Percentiles rank a stretch among this genome's conserved stretches.
Evolutionary conservation across 495 filamentous ascomycete species (phyloP).

Genomic region (Aspergillus indologenus): DNA sequence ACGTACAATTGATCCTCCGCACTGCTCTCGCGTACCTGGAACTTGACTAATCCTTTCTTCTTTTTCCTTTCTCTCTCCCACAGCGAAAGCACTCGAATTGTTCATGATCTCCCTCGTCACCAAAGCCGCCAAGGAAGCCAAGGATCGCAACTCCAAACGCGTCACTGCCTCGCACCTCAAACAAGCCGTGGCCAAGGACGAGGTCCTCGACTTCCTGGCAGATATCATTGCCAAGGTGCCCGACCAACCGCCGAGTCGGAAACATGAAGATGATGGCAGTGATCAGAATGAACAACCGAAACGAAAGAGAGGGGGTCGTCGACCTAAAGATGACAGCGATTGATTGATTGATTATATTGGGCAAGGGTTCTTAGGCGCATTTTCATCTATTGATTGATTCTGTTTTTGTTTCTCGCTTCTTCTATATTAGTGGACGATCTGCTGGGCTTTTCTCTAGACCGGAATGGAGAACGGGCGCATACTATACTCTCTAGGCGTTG

Average conservation of each 20-base stretch:
- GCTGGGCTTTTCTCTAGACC: constrained; percentile 33
- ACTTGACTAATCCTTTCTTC: constrained; percentile 17
- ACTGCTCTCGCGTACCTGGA: background rate
- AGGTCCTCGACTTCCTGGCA: constrained; percentile 86
- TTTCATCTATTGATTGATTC: constrained; percentile 4
- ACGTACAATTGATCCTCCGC: constrained; percentile 32
- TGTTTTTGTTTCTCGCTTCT: background rate
- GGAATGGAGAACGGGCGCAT: constrained; percentile 34
- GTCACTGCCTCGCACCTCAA: constrained; percentile 90
- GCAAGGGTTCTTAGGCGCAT: background rate
- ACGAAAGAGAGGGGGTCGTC: constrained; percentile 43
- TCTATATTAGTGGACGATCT: constrained; percentile 14
- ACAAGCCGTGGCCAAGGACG: constrained; percentile 76
- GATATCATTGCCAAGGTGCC: constrained; percentile 89
- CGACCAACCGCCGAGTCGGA: constrained; percentile 60
- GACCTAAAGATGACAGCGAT: constrained; percentile 49
- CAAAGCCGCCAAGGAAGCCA: constrained; percentile 79
- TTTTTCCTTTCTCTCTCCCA: background rate
- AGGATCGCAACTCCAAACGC: constrained; percentile 77
- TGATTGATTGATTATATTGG: constrained; percentile 15
- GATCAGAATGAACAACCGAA: constrained; percentile 52
- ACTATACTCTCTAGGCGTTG: constrained; percentile 25
- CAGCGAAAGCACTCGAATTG: constrained; percentile 85
- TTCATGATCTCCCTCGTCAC: constrained; percentile 95
- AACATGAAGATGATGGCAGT: constrained; percentile 51